phyloP scores from a whole-genome alignment of 2,329 filamentous ascomycete species.

The Cercospora sesami region DNA sequence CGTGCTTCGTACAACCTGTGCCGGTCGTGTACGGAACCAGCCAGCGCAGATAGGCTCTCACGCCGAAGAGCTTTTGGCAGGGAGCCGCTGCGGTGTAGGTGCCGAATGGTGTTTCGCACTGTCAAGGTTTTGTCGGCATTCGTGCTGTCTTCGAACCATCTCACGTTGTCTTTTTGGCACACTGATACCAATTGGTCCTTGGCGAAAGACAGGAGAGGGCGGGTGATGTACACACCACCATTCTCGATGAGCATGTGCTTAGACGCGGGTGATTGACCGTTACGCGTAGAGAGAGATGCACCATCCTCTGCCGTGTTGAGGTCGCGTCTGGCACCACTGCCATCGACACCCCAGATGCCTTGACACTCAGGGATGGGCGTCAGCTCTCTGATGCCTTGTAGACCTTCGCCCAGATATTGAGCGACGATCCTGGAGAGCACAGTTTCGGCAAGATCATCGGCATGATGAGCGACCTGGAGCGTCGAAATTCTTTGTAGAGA shows the following conservation, averaged over 20 bases:
- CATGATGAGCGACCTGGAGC: constrained; percentile 80
- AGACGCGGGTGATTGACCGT: neutral
- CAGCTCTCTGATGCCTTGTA: constrained; percentile 43
- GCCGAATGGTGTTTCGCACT: constrained; percentile 74
- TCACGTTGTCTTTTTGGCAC: constrained; percentile 65
- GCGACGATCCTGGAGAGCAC: constrained; percentile 73
- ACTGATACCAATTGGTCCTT: constrained; percentile 75
- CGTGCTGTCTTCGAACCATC: constrained; percentile 82
- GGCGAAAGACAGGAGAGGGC: constrained; percentile 68
- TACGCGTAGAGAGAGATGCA: neutral
- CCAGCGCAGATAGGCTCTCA: constrained; percentile 62
- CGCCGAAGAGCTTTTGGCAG: constrained; percentile 72
- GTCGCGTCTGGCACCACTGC: constrained; percentile 34
- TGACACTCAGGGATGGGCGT: constrained; percentile 75
- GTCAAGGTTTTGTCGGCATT: constrained; percentile 78
- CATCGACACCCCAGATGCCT: constrained; percentile 68
- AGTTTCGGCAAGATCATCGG: constrained; percentile 89
- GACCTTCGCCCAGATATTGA: constrained; percentile 67
- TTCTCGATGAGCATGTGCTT: constrained; percentile 13
- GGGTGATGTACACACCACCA: constrained; percentile 64
- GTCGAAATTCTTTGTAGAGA: constrained; percentile 53
- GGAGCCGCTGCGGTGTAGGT: constrained; percentile 58
- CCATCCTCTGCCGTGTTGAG: neutral
- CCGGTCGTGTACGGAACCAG: constrained; percentile 38
- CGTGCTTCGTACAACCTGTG: constrained; percentile 50